These are phyloP conservation scores for Cyclocybe cylindracea DNA, from an alignment of 768 basidiomycete species.

Conservation along the genomic window DNA sequence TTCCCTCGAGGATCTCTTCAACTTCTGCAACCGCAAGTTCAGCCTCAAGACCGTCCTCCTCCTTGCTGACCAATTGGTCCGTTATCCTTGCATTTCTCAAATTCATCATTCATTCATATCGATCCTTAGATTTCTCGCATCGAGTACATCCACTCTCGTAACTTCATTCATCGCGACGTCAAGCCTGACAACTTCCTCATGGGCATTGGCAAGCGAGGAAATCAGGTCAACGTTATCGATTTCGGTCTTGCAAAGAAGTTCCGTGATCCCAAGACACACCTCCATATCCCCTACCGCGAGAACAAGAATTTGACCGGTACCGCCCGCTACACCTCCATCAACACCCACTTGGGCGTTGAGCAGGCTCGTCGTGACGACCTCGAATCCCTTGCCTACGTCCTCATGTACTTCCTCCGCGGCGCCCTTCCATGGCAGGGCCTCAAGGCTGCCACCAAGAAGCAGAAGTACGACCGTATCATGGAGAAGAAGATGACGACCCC, in stretches of 20 bases:
- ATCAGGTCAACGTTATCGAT: constrained; percentile 98
- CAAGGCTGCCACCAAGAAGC: constrained; percentile 99
- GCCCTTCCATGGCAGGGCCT: constrained; percentile 99
- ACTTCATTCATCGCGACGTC: constrained; percentile 97
- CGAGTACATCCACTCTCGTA: constrained; percentile 99
- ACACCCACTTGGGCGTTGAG: constrained; percentile 97
- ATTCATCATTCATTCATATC: constrained; percentile 22
- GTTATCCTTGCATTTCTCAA: constrained; percentile 27
- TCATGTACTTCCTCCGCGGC: constrained; percentile 99
- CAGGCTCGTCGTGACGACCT: constrained; percentile 98
- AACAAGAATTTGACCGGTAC: constrained; percentile 99
- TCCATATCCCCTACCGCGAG: constrained; percentile 99
- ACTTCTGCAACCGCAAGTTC: constrained; percentile 98
- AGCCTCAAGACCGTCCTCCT: constrained; percentile 95
- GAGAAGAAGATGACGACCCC: constrained; percentile 99
- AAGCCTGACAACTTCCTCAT: constrained; percentile 99
- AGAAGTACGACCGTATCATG: constrained; percentile 99
- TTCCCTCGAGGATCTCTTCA: constrained; percentile 89
- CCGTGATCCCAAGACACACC: constrained; percentile 98
- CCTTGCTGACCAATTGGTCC: constrained; percentile 93
- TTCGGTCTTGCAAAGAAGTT: constrained; percentile 99
- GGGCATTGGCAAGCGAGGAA: constrained; percentile 99
- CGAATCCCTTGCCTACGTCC: constrained; percentile 96
- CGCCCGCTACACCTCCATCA: constrained; percentile 98
- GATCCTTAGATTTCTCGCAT: constrained; percentile 86